A percentile compares a stretch with the other conserved stretches of the same genome.
phyloP scores from a whole-genome alignment of 768 basidiomycete genomes.

The Trametes villosa region DNA sequence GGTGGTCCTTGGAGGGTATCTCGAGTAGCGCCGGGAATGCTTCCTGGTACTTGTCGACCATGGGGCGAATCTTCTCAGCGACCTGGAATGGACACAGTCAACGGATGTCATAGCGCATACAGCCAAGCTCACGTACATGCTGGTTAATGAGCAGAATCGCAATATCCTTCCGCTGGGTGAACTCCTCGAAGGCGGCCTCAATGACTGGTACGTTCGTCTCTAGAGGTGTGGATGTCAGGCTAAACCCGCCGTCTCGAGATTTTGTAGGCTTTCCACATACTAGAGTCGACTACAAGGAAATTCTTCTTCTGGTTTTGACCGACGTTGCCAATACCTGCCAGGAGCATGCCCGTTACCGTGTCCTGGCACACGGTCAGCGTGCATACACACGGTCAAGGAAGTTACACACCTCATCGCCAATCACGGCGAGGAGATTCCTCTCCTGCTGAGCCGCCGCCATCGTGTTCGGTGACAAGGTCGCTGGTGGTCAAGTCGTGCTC shows the following conservation, averaged over 20 bases:
- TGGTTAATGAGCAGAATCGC: slow-evolving; percentile 98
- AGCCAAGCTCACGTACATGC: slow-evolving; percentile 65
- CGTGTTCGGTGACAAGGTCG: not conserved
- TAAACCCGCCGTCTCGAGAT: not conserved
- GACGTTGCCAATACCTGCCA: slow-evolving; percentile 94
- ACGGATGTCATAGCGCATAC: not conserved
- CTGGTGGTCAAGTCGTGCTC: not conserved
- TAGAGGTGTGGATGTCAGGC: slow-evolving; percentile 34
- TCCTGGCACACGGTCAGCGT: slow-evolving; percentile 61
- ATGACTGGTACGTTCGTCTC: slow-evolving; percentile 92
- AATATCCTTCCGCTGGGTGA: slow-evolving; percentile 91
- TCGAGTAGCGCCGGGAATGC: slow-evolving; percentile 96
- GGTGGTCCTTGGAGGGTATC: slow-evolving; percentile 98
- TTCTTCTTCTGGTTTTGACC: slow-evolving; percentile 94
- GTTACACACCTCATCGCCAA: slow-evolving; percentile 88
- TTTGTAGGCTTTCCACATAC: slow-evolving; percentile 50
- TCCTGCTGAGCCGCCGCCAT: slow-evolving; percentile 66
- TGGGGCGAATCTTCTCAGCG: slow-evolving; percentile 95
- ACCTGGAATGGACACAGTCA: slow-evolving; percentile 54
- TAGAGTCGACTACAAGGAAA: slow-evolving; percentile 93
- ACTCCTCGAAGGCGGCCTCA: slow-evolving; percentile 92
- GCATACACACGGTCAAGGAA: not conserved
- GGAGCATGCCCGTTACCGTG: slow-evolving; percentile 92
- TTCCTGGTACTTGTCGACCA: slow-evolving; percentile 93
- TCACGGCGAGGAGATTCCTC: slow-evolving; percentile 89